Evolutionary conservation across 2,329 filamentous ascomycete genomes (phyloP), one percentile per base, ranked within the genome.

Genomic region (Alternaria sp.): DNA sequence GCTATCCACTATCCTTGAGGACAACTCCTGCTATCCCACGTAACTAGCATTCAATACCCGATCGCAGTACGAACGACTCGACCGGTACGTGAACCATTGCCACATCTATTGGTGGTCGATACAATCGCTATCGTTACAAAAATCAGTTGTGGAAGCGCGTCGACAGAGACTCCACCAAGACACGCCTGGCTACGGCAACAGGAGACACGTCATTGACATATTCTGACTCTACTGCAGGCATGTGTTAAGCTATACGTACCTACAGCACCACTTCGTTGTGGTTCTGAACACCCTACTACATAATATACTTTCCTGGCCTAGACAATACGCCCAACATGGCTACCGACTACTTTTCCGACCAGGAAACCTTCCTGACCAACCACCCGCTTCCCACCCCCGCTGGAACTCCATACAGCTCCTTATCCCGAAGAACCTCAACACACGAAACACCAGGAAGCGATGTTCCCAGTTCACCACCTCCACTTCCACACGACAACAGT

Each of bases 351-450:
- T 85, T 84, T 67, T 81, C 79, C 57, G 82, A 84, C 51, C 80
- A 82, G 57, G 79, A 82, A 64, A 73, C 67, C 74, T 81, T 73
- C 73, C 70, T 73, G 51, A 71, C 59, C 57, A 76, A 67, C 84
- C 87, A 70, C 15, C 74, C 77, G 83, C 87, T 93, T 62, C 90
- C 93, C 28, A 90, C 91, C 36, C 90, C 92, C 11, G 85, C 86
- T 36, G 89, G 91, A 67, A 91, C 91, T 25, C 90, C 91, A 19
- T 92, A 92, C 72, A 86, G 90, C 71, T 80, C 81, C 13, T 74
- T 83, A 55, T 94, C 93, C 25, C 87, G 89, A 70, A 84, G 86
- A 50, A 85, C 83, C 53, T 92, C 91, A 9, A 86, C 88, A 62
- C 87, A 90, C 57, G 84, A 85, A 63, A 81, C 80, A 11, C 77